Evolutionary conservation across 108 stramenopile species (phyloP), one percentile per base, ranked within the genome.

Genomic region (Fistulifera pelliculosa): DNA sequence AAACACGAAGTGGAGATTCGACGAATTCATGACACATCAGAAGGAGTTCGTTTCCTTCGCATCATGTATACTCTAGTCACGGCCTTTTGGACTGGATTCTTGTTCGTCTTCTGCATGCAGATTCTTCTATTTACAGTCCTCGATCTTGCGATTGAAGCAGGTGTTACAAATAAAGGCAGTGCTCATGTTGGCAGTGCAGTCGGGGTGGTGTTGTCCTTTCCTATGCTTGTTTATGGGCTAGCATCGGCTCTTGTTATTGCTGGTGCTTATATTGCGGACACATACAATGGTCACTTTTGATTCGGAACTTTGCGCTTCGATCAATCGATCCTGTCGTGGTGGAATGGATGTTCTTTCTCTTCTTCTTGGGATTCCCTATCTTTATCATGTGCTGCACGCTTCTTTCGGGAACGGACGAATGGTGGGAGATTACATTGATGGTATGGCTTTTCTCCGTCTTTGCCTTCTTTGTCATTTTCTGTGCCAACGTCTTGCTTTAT

Each of bases 61-160:
- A 18, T 63, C n/a, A 49, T 61, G 1, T 85, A 85, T 43, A 58
- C 79, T 2, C 64, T 81, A 52, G 65, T 79, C 31, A 52, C 71
- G 19, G 54, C 73, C 45, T 61, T 85, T 21, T 76, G 76, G 38
- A 51, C 71, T 15, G 83, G 79, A 5, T 76, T 85, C 27, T 55
- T 75, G 19, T 78, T 80, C 54, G 77, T 85, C 40, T 80, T 85
- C 28, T 79, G 79, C 42, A 61, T 78, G 41, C 74, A 85, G 52
- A 47, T 85, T 10, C 39, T 85, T 1, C 52, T 85, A 8, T 75
- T 79, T 51, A 49, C 80, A 26, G 61, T 76, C 13, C 54, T 85
- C 16, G 77, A 75, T 26, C 42, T 80, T 8, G 72, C 75, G 15
- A 62, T 73, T 27, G 65, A 71, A 19, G 40, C 65, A 15, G 65